Percentiles rank a stretch among this genome's conserved stretches.
phyloP scores from a whole-genome alignment of 1,139 yeast species.

The Nakaseomyces sp. region DNA sequence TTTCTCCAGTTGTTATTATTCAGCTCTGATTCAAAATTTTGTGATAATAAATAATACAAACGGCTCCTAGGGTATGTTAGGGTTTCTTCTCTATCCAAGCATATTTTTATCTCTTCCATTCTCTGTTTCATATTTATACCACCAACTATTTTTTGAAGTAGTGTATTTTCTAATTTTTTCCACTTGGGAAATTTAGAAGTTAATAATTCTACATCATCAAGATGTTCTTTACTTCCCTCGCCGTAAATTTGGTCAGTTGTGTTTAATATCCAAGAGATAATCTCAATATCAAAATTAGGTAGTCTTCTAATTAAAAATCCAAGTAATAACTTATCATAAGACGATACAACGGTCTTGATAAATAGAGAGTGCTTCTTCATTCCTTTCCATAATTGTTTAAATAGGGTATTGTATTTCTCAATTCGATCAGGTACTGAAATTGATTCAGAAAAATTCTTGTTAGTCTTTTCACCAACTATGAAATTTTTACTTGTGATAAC shows the following conservation, averaged over 20 bases:
- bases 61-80: background rate
- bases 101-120: background rate
- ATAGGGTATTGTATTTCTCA: constrained; percentile 12
- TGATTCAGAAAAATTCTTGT: background rate
- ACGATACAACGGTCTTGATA: constrained; percentile 12
- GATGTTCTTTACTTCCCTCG: constrained; percentile 1
- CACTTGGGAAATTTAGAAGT: constrained; percentile 9
- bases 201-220: constrained; percentile 6
- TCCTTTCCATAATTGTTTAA: constrained; percentile 20
- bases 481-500: constrained; percentile 22
- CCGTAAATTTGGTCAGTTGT: background rate
- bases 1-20: constrained; percentile 3
- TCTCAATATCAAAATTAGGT: constrained; percentile 18
- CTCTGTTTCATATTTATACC: background rate
- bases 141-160: background rate
- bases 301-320: constrained; percentile 15
- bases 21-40: background rate
- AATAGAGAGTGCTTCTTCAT: constrained; percentile 11
- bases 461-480: constrained; percentile 6
- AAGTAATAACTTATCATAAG: constrained; percentile 13
- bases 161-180: constrained; percentile 8
- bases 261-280: constrained; percentile 17
- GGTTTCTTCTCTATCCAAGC: background rate
- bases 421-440: constrained; percentile 8
- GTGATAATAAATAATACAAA: background rate